phyloP scores from a whole-genome alignment of 75 land plant genomes.

The Sequoiadendron giganteum region DNA sequence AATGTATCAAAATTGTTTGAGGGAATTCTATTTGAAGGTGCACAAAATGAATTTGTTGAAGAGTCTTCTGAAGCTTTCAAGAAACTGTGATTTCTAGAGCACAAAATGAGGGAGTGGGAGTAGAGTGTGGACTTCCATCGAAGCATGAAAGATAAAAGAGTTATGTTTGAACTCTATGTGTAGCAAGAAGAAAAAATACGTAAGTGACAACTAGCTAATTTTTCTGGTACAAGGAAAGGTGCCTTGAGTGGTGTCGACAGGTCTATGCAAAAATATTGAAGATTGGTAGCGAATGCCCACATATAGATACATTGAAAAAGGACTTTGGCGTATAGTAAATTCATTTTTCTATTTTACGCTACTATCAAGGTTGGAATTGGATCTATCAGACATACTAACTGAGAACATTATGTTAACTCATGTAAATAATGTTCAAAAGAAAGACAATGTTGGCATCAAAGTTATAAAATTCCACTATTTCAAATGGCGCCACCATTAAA shows the following conservation, averaged over 20 bases:
- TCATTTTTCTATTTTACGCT: background rate
- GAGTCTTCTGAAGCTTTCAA: too few species aligned
- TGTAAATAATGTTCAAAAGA: background rate
- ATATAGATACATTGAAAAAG: background rate
- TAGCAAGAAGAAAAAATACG: conserved; percentile 71
- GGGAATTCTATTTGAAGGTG: too few species aligned
- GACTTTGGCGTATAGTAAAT: background rate
- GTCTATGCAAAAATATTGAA: conserved; percentile 42
- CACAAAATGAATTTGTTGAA: too few species aligned
- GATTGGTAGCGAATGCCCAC: background rate
- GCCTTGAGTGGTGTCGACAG: conserved; percentile 71
- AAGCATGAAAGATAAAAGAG: too few species aligned
- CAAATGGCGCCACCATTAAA: too few species aligned
- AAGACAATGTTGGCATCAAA: too few species aligned
- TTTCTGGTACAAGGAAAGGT: conserved; percentile 63
- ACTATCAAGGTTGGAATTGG: background rate
- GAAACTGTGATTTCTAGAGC: too few species aligned
- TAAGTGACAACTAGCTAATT: conserved; percentile 91
- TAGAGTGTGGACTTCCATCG: too few species aligned
- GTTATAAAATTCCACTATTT: too few species aligned
- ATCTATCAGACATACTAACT: background rate
- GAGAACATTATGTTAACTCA: background rate
- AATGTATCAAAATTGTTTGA: too few species aligned
- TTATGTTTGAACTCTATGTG: too few species aligned
- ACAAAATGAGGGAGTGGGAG: too few species aligned